A percentile compares a stretch with the other conserved stretches of the same genome.
Evolutionary conservation across 768 basidiomycete species (phyloP).

Genomic region (Pleurotus giganteus): DNA sequence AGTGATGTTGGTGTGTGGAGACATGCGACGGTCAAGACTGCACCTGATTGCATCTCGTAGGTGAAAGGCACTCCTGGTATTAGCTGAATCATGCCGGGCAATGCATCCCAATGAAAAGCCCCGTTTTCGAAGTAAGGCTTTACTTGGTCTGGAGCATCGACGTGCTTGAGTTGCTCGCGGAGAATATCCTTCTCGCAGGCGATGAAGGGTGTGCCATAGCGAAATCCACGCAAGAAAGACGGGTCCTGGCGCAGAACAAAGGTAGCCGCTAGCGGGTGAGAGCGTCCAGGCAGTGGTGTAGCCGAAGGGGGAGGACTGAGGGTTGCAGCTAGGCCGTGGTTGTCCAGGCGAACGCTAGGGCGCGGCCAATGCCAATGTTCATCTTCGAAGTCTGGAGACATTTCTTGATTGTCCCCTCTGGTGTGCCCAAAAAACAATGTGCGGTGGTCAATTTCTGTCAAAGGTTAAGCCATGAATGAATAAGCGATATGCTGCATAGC

Average conservation of each 20-base stretch:
- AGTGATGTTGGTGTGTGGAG: neutral
- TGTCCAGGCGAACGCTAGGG: too few relatives aligned
- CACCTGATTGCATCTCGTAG: neutral
- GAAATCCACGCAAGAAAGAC: neutral
- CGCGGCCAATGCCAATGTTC: too few relatives aligned
- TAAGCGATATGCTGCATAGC: too few relatives aligned
- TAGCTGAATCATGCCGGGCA: neutral
- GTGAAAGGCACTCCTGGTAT: neutral
- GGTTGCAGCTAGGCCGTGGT: too few relatives aligned
- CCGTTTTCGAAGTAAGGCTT: neutral
- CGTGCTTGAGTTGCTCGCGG: neutral
- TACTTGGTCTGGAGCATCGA: neutral
- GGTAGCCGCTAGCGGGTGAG: neutral
- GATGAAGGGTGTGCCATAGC: neutral
- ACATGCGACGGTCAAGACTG: neutral
- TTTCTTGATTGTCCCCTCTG: too few relatives aligned
- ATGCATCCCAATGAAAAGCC: neutral
- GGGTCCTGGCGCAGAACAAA: neutral
- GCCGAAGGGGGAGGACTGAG: too few relatives aligned
- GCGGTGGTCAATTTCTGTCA: too few relatives aligned
- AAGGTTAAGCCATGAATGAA: too few relatives aligned
- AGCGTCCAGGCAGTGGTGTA: too few relatives aligned
- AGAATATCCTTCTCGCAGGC: neutral
- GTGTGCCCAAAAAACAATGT: too few relatives aligned
- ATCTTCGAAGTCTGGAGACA: too few relatives aligned